Percentiles rank a stretch among this genome's conserved stretches.
These are phyloP conservation scores for Fusarium foetens DNA, from an alignment of 2,329 filamentous ascomycete genomes.

Conservation along the genomic window DNA sequence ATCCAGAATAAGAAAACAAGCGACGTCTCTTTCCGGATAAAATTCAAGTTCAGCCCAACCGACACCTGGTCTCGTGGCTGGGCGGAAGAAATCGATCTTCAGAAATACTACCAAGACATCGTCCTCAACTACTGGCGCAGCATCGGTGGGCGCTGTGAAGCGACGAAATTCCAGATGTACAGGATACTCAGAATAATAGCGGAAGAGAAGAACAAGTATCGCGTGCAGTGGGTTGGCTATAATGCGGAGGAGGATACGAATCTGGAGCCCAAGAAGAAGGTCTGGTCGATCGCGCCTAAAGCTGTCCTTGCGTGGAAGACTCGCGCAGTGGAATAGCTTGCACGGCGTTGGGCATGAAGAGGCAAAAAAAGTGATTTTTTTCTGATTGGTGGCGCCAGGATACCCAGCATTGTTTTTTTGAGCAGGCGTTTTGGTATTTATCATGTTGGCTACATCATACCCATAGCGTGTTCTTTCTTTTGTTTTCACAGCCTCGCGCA, in stretches of 20 bases:
- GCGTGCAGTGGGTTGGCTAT: constrained; percentile 18
- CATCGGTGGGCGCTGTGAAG: constrained; percentile 7
- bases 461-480: not conserved
- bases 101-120: not conserved
- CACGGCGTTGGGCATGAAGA: constrained; percentile 57
- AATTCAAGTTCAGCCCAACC: not conserved
- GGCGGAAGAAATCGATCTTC: constrained; percentile 7
- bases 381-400: not conserved
- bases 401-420: not conserved
- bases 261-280: constrained; percentile 13
- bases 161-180: not conserved
- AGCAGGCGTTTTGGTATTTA: not conserved
- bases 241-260: constrained; percentile 1
- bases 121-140: constrained; percentile 7
- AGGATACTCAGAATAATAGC: constrained; percentile 6
- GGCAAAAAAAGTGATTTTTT: constrained; percentile 34
- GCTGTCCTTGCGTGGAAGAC: constrained; percentile 14
- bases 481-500: not conserved
- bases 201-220: constrained; percentile 2
- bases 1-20: not conserved
- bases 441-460: not conserved
- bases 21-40: constrained; percentile 2
- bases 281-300: not conserved
- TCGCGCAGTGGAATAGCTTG: not conserved
- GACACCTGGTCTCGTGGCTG: not conserved